Evolutionary conservation across 129 eudicot genomes (phyloP), one percentile per base, ranked within the genome.

Genomic region (Pittosporum tobira): DNA sequence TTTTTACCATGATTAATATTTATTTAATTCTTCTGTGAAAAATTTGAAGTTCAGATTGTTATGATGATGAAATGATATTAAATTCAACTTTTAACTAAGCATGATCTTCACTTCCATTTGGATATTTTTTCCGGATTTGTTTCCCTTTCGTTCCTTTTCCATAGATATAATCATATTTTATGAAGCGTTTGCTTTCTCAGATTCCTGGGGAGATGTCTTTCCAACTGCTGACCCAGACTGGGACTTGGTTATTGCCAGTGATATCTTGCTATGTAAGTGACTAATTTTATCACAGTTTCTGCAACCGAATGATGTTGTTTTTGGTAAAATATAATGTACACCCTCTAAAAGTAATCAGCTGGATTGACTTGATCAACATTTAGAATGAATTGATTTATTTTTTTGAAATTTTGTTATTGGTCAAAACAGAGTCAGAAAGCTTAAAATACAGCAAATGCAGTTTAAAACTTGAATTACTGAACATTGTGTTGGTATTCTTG

Each of bases 181-280:
- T 4, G 18, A 30, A 54, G 22, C n/a, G 13, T 3, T 44, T 62
- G 34, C 1, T 38, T 27, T 45, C 63, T 44, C 96, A 91, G 98
- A 91, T 81, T 77, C 98, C 36, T 91, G 98, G 98, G 98, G 98
- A 44, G 94, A 91, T 65, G 67, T 71, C 24, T 91, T 91, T 75
- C 95, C 96, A 20, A 72, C 48, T 64, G 47, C 88, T 43, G 62
- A 61, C 37, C 88, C 96, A 27, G 79, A 83, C 15, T 91, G 96
- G 96, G 94, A 91, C 69, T 81, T 91, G 72, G 75, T 91, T 58
- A 76, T 86, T 60, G 96, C 98, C 34, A 91, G 98, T 56, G 98
- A 91, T 71, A 86, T 91, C 62, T 81, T 91, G 68, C 42, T 91
- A 26, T 91, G 98, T 86, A 83, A 86, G 96, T 65, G 6, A 64